Evolutionary conservation across 225 moss, liverwort and hornwort species (phyloP).

Genomic region (Marchantia paleacea): DNA sequence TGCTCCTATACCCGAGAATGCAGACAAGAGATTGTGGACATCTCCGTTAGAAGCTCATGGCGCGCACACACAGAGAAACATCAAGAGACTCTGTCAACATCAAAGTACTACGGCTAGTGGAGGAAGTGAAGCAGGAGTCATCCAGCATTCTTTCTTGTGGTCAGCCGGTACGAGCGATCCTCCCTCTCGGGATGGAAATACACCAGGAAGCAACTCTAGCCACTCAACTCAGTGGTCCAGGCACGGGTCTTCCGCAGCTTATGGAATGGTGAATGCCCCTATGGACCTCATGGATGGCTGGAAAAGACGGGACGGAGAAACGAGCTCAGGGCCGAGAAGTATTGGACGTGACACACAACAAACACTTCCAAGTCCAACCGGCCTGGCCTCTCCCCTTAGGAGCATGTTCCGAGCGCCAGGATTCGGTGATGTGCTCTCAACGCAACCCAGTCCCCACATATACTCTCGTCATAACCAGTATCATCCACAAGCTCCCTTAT

Average conservation of each 20-base stretch:
- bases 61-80: slow-evolving; percentile 11
- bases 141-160: slow-evolving; percentile 10
- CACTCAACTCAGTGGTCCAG: not conserved
- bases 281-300: slow-evolving; percentile 14
- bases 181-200: not conserved
- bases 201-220: not conserved
- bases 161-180: not conserved
- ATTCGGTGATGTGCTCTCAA: not conserved
- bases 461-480: slow-evolving; percentile 22
- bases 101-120: not conserved
- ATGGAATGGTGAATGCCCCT: not conserved
- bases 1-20: slow-evolving; percentile 48
- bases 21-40: slow-evolving; percentile 56
- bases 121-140: not conserved
- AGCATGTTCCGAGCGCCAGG: slow-evolving; percentile 22
- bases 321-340: not conserved
- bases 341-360: slow-evolving; percentile 13
- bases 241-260: not conserved
- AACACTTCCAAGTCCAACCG: slow-evolving; percentile 15
- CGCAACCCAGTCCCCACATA: slow-evolving; percentile 14
- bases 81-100: slow-evolving; percentile 22
- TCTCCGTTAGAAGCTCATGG: slow-evolving; percentile 14
- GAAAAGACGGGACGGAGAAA: slow-evolving; percentile 28
- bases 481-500: slow-evolving; percentile 7
- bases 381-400: slow-evolving; percentile 25